Conservation (phyloP, 441 rosid genomes). For the Oxalis stricta region DNA sequence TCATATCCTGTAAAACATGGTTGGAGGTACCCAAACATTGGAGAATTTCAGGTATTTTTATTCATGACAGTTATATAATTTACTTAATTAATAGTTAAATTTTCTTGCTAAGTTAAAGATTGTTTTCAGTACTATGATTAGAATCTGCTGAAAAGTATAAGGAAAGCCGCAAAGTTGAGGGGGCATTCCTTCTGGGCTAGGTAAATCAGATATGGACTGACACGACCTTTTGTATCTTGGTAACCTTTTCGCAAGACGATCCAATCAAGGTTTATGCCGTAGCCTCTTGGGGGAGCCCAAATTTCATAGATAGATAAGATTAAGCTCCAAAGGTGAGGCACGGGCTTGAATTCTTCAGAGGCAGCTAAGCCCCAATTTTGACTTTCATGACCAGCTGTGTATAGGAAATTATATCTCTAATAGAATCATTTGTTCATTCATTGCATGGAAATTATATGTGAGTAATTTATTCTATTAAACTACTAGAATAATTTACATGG, state of each 20-base stretch:
- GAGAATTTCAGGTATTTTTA: conserved; percentile 84
- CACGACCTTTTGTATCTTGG: conserved; percentile 45
- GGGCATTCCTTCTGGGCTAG: conserved; percentile 73
- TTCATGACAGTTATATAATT: background rate
- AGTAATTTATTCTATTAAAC: no score
- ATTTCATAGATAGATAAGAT: conserved; percentile 53
- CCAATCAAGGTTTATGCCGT: conserved; percentile 57
- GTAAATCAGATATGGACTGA: conserved; percentile 71
- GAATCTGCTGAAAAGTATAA: conserved; percentile 60
- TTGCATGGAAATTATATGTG: no score
- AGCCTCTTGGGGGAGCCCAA: conserved; percentile 82
- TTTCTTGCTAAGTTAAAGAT: no score
- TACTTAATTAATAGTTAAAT: background rate
- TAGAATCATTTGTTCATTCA: no score
- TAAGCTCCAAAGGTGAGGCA: conserved; percentile 61
- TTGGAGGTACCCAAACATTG: conserved; percentile 98
- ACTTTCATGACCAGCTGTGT: conserved; percentile 78
- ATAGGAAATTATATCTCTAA: no score
- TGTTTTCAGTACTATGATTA: conserved; percentile 75
- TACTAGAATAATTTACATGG: no score
- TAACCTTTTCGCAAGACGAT: conserved; percentile 43
- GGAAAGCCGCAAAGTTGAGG: conserved; percentile 79
- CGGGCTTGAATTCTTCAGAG: conserved; percentile 53
- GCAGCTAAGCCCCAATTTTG: conserved; percentile 76
- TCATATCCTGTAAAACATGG: conserved; percentile 97